Percentiles rank a stretch among this genome's conserved stretches.
Conservation (phyloP, 2,329 filamentous ascomycete species). For the Zymoseptoria brevis region DNA sequence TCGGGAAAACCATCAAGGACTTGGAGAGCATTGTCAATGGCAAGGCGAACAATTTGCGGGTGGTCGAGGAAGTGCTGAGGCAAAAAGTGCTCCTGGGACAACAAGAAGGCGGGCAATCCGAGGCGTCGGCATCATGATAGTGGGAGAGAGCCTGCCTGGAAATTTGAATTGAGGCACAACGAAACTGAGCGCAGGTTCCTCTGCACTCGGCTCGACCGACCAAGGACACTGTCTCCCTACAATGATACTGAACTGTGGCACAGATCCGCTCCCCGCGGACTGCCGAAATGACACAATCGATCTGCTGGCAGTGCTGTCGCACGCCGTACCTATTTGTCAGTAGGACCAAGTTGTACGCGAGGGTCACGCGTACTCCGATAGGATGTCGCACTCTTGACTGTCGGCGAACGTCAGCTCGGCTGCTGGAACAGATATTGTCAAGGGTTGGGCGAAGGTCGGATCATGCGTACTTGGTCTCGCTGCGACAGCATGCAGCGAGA, state of each 20-base stretch:
- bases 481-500: background rate
- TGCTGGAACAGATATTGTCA: background rate
- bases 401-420: background rate
- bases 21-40: constrained; percentile 60
- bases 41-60: constrained; percentile 76
- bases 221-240: background rate
- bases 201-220: background rate
- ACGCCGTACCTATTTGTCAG: background rate
- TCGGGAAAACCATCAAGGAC: constrained; percentile 57
- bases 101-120: constrained; percentile 17
- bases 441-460: background rate
- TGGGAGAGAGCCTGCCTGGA: background rate
- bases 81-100: constrained; percentile 28
- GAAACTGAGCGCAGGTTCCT: background rate
- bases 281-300: background rate
- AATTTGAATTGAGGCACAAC: background rate
- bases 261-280: background rate
- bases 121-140: constrained; percentile 11
- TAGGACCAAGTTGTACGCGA: background rate
- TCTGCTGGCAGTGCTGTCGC: background rate
- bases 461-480: background rate
- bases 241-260: background rate
- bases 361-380: background rate
- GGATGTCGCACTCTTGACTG: background rate
- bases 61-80: constrained; percentile 75